phyloP scores from a whole-genome alignment of 2,329 filamentous ascomycete genomes.

The Mycosphaerella sp. region DNA sequence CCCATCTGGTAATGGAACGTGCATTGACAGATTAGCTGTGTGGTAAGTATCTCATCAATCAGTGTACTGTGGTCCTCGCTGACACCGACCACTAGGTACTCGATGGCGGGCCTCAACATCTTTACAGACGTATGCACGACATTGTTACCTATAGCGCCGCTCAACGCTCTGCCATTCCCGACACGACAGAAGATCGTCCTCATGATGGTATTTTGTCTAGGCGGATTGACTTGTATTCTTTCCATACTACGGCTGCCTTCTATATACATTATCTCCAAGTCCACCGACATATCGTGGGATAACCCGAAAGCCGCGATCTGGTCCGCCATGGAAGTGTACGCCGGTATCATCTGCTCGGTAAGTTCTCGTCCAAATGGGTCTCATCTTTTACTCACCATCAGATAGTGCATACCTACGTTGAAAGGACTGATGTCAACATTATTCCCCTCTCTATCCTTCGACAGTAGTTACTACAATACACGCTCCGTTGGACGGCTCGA shows the following conservation, averaged over 20 bases:
- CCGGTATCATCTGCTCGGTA: constrained; percentile 23
- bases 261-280: constrained; percentile 19
- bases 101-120: constrained; percentile 30
- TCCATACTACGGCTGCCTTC: constrained; percentile 24
- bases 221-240: constrained; percentile 23
- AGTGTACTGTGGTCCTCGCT: constrained; percentile 17
- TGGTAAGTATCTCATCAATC: constrained; percentile 20
- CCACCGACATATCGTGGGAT: constrained; percentile 23
- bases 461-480: constrained; percentile 10
- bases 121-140: constrained; percentile 29
- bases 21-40: constrained; percentile 21
- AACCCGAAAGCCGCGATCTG: constrained; percentile 21
- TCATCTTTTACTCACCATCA: background rate
- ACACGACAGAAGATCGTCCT: constrained; percentile 27
- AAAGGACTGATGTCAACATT: constrained; percentile 15
- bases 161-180: constrained; percentile 26
- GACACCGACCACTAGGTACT: constrained; percentile 11
- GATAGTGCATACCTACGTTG: constrained; percentile 14
- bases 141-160: constrained; percentile 30
- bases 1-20: constrained; percentile 14
- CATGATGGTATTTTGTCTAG: constrained; percentile 31
- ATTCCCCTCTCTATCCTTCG: constrained; percentile 11
- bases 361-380: background rate
- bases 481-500: background rate
- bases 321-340: constrained; percentile 24